A percentile compares a stretch with the other conserved stretches of the same genome.
Conservation (phyloP, 2,329 filamentous ascomycete genomes). For the Drechslerella coelobrocha region DNA sequence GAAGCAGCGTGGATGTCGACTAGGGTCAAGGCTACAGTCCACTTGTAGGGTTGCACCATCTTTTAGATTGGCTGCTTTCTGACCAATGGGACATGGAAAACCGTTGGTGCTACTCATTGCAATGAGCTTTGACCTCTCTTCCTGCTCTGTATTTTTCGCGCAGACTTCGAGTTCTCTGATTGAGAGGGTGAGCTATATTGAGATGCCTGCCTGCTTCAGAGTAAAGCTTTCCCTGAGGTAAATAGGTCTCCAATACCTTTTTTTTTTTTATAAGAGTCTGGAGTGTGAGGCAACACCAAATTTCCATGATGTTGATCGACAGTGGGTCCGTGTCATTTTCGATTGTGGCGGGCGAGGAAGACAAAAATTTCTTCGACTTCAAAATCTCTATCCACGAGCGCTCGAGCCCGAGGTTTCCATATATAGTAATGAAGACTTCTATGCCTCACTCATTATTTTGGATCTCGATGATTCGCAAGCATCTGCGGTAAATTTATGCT, state of each 20-base stretch:
- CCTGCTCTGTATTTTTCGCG: background rate
- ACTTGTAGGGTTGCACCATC: background rate
- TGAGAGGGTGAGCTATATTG: slow-evolving; percentile 16
- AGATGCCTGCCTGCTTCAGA: slow-evolving; percentile 3
- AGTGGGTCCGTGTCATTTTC: slow-evolving; percentile 1
- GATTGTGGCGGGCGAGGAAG: slow-evolving; percentile 5
- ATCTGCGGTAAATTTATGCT: slow-evolving; percentile 1
- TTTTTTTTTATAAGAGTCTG: slow-evolving; percentile 1
- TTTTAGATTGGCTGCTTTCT: background rate
- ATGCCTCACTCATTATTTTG: slow-evolving; percentile 8
- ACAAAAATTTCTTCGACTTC: slow-evolving; percentile 6
- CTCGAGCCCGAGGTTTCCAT: background rate
- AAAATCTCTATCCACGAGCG: slow-evolving; percentile 1
- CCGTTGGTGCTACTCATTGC: slow-evolving; percentile 1
- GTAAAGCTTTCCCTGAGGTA: background rate
- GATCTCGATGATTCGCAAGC: slow-evolving; percentile 2
- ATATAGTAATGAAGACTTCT: slow-evolving; percentile 4
- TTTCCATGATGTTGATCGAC: slow-evolving; percentile 1
- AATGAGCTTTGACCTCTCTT: slow-evolving; percentile 8
- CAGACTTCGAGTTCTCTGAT: slow-evolving; percentile 5
- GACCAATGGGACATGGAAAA: slow-evolving; percentile 11
- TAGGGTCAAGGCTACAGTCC: slow-evolving; percentile 7
- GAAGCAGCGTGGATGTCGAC: background rate
- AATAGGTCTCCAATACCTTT: background rate
- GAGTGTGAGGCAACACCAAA: slow-evolving; percentile 11